These are phyloP conservation scores for Trichopus zeylanicus DNA, from an alignment of 116 monocot genomes.

Conservation along the genomic window DNA sequence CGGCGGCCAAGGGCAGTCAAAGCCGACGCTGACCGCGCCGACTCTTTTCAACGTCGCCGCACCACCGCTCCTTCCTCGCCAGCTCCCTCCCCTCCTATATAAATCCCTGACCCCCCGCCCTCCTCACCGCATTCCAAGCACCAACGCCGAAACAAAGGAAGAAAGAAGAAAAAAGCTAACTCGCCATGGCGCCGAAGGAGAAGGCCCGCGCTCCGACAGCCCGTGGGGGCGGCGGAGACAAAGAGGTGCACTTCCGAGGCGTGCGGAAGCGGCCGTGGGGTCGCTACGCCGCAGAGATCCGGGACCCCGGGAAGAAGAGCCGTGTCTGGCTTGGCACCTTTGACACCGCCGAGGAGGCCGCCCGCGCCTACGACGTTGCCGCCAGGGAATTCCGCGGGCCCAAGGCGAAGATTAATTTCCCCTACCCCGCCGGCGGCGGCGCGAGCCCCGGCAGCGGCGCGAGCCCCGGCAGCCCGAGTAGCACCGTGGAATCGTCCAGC, in stretches of 20 bases:
- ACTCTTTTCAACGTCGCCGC: not conserved
- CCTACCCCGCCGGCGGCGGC: not conserved
- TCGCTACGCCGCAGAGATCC: slow-evolving; percentile 38
- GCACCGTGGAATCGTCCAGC: slow-evolving; percentile 30
- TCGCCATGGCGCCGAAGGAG: not conserved
- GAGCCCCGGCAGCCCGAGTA: slow-evolving; percentile 21
- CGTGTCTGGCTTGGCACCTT: slow-evolving; percentile 72
- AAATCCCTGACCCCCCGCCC: not conserved
- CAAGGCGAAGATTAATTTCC: not conserved
- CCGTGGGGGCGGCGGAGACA: not conserved
- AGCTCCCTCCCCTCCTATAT: not conserved
- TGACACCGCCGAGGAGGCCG: slow-evolving; percentile 76
- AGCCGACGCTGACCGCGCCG: not conserved
- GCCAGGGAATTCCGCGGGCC: not conserved
- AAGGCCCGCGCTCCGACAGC: not conserved
- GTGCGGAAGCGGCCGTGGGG: slow-evolving; percentile 34
- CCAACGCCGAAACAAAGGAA: not conserved
- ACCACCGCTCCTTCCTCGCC: not conserved
- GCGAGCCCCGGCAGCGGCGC: too few species aligned
- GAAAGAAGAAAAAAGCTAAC: not conserved
- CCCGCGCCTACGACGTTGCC: slow-evolving; percentile 53
- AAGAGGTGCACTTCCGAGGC: not conserved
- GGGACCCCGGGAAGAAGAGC: slow-evolving; percentile 28
- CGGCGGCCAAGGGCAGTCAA: not conserved
- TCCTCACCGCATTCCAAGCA: not conserved